Evolutionary conservation across 176 grass and related monocot genomes (phyloP).

Genomic region (Juncus inflexus): DNA sequence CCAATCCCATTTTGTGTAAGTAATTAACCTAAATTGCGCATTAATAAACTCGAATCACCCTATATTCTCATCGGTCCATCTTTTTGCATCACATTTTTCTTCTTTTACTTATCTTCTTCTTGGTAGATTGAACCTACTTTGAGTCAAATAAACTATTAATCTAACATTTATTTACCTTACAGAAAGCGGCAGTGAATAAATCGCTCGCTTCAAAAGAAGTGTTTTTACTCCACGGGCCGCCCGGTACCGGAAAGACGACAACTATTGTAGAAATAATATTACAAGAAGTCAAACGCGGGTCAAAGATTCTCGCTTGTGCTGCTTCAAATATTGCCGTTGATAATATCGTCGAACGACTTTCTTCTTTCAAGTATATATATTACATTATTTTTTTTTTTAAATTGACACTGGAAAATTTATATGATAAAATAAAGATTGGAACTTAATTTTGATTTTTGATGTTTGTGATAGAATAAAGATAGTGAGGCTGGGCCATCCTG

Average conservation of each 20-base stretch:
- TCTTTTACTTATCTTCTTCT: too few species aligned
- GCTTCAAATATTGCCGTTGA: slow-evolving; percentile 99
- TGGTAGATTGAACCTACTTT: too few species aligned
- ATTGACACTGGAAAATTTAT: slow-evolving; percentile 16
- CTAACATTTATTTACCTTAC: slow-evolving; percentile 17
- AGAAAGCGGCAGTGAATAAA: slow-evolving; percentile 92
- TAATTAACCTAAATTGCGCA: too few species aligned
- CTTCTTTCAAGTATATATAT: slow-evolving; percentile 58
- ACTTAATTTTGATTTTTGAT: slow-evolving; percentile 15
- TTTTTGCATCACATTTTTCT: too few species aligned
- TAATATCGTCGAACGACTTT: slow-evolving; percentile 97
- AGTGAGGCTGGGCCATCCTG: slow-evolving; percentile 94
- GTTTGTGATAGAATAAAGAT: slow-evolving; percentile 65
- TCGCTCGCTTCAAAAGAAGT: slow-evolving; percentile 79
- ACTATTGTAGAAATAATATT: slow-evolving; percentile 94
- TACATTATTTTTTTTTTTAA: slow-evolving; percentile 11
- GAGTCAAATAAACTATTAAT: too few species aligned
- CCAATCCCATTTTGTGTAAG: too few species aligned
- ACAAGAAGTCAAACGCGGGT: slow-evolving; percentile 89
- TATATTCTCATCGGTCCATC: too few species aligned
- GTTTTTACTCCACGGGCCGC: slow-evolving; percentile 97
- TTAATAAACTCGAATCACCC: too few species aligned
- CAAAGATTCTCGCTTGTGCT: slow-evolving; percentile 96
- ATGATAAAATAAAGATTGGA: slow-evolving; percentile 23
- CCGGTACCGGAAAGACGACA: slow-evolving; percentile 98